Percentiles rank a stretch among this genome's conserved stretches.
Evolutionary conservation across 2,329 filamentous ascomycete genomes (phyloP).

Genomic region (Colletotrichum lini): DNA sequence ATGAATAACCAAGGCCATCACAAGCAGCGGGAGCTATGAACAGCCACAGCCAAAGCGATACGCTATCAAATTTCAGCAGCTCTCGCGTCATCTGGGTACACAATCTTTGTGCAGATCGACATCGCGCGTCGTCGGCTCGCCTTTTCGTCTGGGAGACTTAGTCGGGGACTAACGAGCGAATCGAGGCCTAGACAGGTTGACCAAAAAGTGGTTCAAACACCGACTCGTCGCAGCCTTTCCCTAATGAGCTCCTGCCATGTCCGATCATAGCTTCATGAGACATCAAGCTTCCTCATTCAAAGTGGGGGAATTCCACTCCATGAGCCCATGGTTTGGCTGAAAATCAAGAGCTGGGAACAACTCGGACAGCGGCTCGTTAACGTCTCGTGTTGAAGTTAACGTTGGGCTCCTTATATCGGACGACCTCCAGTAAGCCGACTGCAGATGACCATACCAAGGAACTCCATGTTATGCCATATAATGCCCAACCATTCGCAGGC

Average conservation of each 20-base stretch:
- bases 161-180: slow-evolving; percentile 8
- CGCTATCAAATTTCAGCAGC: slow-evolving; percentile 2
- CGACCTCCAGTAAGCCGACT: background rate
- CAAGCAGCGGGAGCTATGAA: background rate
- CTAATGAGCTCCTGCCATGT: slow-evolving; percentile 1
- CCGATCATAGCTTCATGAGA: slow-evolving; percentile 16
- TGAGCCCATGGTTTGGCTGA: background rate
- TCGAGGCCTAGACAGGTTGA: background rate
- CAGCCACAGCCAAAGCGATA: background rate
- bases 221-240: slow-evolving; percentile 11
- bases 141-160: slow-evolving; percentile 1
- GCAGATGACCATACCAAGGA: background rate
- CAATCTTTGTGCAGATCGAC: background rate
- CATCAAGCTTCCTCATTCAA: slow-evolving; percentile 23
- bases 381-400: background rate
- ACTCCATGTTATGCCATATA: background rate
- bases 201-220: slow-evolving; percentile 34
- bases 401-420: slow-evolving; percentile 7
- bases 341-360: slow-evolving; percentile 3
- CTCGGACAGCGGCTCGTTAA: background rate
- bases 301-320: slow-evolving; percentile 13
- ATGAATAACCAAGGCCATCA: background rate
- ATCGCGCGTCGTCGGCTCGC: slow-evolving; percentile 12
- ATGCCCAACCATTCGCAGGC: background rate
- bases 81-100: slow-evolving; percentile 1